Base-by-base conservation (phyloP, 225 moss, liverwort and hornwort genomes). In the Climacium dendroides region DNA sequence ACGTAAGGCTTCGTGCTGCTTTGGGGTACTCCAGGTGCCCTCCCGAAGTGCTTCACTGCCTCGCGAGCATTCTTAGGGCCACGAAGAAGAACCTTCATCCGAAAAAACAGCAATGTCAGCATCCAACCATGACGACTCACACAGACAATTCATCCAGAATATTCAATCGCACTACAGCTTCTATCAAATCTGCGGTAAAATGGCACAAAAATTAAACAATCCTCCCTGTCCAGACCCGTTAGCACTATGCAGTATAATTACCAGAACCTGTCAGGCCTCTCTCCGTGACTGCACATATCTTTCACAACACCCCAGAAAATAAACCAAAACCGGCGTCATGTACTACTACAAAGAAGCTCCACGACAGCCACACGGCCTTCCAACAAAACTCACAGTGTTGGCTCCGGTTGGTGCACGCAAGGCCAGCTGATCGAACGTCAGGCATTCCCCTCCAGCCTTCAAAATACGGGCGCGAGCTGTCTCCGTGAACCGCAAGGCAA, bases 31-130 rank as follows among this genome's bases (percentile, higher is more conserved):
- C 97, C 97, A 64, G 96, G 96, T 54, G 97, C 97, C 87, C 96
- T 95, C 25, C 98, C 98, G 75, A 98, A 96, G 76, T 98, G 98
- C 98, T 96, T 98, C 87, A 96, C 96, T 83, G 95, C 96, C 87
- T 98, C 97, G 39, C 96, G 95, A 28, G 97, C 93, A 70, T 98
- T 98, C 96, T 96, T 98, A 11, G 97, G 95, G 34, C 98, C 96
- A 62, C 96, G 89, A 87, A 96, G 87, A 66, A 98, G 90, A 63
- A 98, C 82, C 92, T 92, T 58, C 59, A 77, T 65, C 26, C 41
- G 52, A 84, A 64, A 80, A 58, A 50, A 58, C 7, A 72, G 41
- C 23, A 22, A 71, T 35, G 59, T 89, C 48, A 89, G 16, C 25
- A 52, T n/a, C 61, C 64, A 58, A 17, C 48, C 23, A 43, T 13